These are phyloP conservation scores for Sporisorium iseilematis-ciliati DNA, from an alignment of 1,284 basidiomycete species.

Conservation along the genomic window DNA sequence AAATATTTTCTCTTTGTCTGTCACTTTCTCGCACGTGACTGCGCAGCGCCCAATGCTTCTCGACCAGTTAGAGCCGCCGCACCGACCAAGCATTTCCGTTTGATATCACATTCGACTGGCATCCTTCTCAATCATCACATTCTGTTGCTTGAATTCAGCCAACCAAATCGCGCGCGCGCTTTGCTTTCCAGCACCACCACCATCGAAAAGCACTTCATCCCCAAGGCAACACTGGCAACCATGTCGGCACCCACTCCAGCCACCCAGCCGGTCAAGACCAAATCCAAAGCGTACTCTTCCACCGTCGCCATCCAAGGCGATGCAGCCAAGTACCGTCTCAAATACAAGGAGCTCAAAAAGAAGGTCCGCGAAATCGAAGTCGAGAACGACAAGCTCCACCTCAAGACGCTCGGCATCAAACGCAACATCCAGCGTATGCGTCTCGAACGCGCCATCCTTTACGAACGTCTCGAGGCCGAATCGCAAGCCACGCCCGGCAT, in stretches of 20 bases:
- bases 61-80: constrained; percentile 5
- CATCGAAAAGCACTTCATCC: neutral
- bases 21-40: constrained; percentile 32
- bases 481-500: constrained; percentile 33
- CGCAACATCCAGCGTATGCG: constrained; percentile 88
- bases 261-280: constrained; percentile 58
- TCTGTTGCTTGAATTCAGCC: neutral
- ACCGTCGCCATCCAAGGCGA: constrained; percentile 73
- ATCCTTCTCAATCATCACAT: neutral
- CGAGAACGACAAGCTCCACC: constrained; percentile 88
- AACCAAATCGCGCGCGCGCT: neutral
- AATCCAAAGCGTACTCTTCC: constrained; percentile 66
- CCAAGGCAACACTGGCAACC: neutral
- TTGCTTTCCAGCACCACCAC: neutral
- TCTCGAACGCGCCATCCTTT: constrained; percentile 79
- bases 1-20: neutral
- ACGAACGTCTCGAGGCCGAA: constrained; percentile 61
- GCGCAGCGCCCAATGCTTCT: neutral
- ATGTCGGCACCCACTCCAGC: constrained; percentile 46
- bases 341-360: constrained; percentile 88
- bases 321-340: constrained; percentile 86
- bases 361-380: constrained; percentile 89
- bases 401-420: constrained; percentile 83
- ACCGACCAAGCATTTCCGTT: constrained; percentile 12
- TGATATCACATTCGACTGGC: constrained; percentile 1